phyloP scores from a whole-genome alignment of 2,329 filamentous ascomycete genomes.

The Thielaviopsis ethacetica region DNA sequence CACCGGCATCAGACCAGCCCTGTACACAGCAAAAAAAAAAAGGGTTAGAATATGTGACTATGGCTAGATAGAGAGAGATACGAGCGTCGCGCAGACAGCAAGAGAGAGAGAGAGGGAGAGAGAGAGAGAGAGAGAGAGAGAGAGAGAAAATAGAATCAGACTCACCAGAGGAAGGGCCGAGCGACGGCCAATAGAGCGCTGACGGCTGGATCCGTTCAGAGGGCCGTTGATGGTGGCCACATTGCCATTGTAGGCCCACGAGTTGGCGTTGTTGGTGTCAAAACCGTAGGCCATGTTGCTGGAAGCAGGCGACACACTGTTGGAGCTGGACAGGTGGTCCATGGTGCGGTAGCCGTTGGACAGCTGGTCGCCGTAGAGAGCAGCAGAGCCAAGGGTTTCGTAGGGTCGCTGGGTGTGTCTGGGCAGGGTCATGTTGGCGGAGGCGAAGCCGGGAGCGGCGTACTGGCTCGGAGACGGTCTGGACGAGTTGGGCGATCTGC shows the following conservation, averaged over 20 bases:
- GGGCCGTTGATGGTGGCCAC: slow-evolving; percentile 47
- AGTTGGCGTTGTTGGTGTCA: slow-evolving; percentile 50
- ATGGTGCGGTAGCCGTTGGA: slow-evolving; percentile 42
- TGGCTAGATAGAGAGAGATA: background rate
- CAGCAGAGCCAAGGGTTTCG: slow-evolving; percentile 47
- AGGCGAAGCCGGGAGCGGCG: slow-evolving; percentile 22
- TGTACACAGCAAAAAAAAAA: slow-evolving; percentile 14
- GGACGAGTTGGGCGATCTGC: slow-evolving; percentile 54
- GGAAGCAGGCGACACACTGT: slow-evolving; percentile 20
- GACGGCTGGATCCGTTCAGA: slow-evolving; percentile 45
- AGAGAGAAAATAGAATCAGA: slow-evolving; percentile 15
- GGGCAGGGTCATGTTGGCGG: slow-evolving; percentile 25
- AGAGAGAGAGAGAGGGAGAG: background rate
- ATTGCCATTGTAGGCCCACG: slow-evolving; percentile 57
- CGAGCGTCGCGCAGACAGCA: too few relatives aligned
- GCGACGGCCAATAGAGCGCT: slow-evolving; percentile 37
- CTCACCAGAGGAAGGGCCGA: slow-evolving; percentile 59
- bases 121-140: slow-evolving; percentile 8
- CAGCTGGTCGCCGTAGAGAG: slow-evolving; percentile 56
- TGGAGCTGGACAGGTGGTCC: slow-evolving; percentile 26
- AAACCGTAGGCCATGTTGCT: slow-evolving; percentile 28
- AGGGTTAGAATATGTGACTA: background rate
- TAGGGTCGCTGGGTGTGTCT: slow-evolving; percentile 55
- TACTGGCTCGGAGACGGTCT: slow-evolving; percentile 43
- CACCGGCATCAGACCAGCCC: slow-evolving; percentile 34